phyloP scores from a whole-genome alignment of 371 early-diverging fungal species.

The Mucor racemosus region DNA sequence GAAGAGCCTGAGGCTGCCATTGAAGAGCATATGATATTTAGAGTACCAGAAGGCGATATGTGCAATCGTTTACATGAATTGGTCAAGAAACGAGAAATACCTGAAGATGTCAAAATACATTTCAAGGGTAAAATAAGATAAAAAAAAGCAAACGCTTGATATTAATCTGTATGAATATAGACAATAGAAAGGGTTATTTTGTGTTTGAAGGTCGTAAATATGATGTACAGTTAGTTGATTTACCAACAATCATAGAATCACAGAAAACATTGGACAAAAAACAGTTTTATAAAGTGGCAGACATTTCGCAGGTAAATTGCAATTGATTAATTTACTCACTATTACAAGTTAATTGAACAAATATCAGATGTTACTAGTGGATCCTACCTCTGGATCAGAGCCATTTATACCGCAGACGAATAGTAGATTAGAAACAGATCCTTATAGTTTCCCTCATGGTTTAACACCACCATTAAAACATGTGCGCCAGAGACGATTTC shows the following conservation, averaged over 20 bases:
- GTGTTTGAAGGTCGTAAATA: slow-evolving; percentile 63
- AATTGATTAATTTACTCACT: too few relatives aligned
- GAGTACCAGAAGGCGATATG: slow-evolving; percentile 73
- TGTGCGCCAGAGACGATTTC: slow-evolving; percentile 86
- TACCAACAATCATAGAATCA: slow-evolving; percentile 97
- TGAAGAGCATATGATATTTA: slow-evolving; percentile 83
- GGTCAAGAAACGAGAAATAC: slow-evolving; percentile 72
- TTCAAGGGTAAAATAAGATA: slow-evolving; percentile 57
- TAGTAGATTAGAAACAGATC: slow-evolving; percentile 42
- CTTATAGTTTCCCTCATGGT: slow-evolving; percentile 84
- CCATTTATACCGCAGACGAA: slow-evolving; percentile 33
- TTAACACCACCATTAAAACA: slow-evolving; percentile 90
- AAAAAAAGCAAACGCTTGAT: background rate
- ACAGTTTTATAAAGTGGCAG: slow-evolving; percentile 97
- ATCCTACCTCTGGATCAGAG: slow-evolving; percentile 42
- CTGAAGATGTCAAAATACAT: slow-evolving; percentile 65
- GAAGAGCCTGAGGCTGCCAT: slow-evolving; percentile 68
- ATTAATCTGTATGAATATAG: slow-evolving; percentile 37
- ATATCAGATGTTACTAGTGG: slow-evolving; percentile 65
- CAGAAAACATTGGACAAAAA: slow-evolving; percentile 95
- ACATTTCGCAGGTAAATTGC: slow-evolving; percentile 84
- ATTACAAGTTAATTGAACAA: background rate
- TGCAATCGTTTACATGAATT: slow-evolving; percentile 65
- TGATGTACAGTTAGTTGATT: slow-evolving; percentile 79
- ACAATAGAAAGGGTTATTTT: slow-evolving; percentile 75